phyloP scores from a whole-genome alignment of 345 rosid species.

The Salix koriyanagi region DNA sequence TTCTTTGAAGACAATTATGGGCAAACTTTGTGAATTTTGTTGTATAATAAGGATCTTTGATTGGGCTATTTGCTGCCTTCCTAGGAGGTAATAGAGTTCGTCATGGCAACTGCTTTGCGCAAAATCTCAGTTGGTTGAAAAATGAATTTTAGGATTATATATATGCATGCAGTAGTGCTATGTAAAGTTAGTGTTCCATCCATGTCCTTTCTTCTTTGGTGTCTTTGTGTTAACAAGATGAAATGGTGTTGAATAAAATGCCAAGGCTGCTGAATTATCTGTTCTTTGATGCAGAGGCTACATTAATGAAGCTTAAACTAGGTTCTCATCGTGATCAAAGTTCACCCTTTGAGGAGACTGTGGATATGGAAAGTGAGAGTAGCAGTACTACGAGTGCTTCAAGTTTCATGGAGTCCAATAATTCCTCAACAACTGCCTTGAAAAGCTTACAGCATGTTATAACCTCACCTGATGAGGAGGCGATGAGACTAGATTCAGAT shows the following conservation, averaged over 20 bases:
- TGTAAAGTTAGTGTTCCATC: background rate
- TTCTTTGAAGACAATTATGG: too few relatives aligned
- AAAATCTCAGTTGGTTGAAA: background rate
- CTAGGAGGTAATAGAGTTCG: background rate
- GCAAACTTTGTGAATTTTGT: too few relatives aligned
- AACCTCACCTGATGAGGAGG: background rate
- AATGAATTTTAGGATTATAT: background rate
- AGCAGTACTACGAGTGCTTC: constrained; percentile 13
- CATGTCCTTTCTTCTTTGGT: background rate
- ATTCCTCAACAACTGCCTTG: constrained; percentile 1
- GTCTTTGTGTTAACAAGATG: background rate
- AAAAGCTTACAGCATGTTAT: background rate
- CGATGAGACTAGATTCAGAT: constrained; percentile 10
- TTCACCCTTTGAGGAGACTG: constrained; percentile 1
- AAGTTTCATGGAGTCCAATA: constrained; percentile 8
- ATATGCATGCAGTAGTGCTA: background rate
- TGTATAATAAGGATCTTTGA: too few relatives aligned
- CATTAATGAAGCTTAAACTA: constrained; percentile 64
- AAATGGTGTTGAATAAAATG: background rate
- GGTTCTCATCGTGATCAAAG: constrained; percentile 49
- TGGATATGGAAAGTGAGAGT: constrained; percentile 18
- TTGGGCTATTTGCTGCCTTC: background rate
- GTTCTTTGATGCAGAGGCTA: constrained; percentile 49
- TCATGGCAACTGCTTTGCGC: too few relatives aligned
- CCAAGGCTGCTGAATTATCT: background rate